A percentile compares a stretch with the other conserved stretches of the same genome.
These are phyloP conservation scores for Stachybotrys chartarum DNA, from an alignment of 2,329 filamentous ascomycete species.

Conservation along the genomic window DNA sequence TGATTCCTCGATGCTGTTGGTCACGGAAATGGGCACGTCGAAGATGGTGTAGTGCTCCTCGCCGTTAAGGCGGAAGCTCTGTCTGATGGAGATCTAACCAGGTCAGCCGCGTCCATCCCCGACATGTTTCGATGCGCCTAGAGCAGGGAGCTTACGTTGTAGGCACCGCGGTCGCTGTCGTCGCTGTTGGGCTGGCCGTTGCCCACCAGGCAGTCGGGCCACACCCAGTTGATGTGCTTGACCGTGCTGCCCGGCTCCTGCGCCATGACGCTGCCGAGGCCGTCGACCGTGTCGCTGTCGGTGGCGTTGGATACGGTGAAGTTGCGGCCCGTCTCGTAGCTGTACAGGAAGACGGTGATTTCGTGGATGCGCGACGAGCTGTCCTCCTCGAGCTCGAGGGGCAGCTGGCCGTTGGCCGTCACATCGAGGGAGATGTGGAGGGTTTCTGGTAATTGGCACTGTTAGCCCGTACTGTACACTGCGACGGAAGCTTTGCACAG, in stretches of 20 bases:
- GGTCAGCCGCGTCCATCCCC: neutral
- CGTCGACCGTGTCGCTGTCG: constrained; percentile 40
- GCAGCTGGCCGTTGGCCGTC: constrained; percentile 56
- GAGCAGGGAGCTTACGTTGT: constrained; percentile 45
- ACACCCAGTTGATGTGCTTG: constrained; percentile 66
- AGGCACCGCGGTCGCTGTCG: constrained; percentile 49
- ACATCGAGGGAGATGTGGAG: constrained; percentile 63
- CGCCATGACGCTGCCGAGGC: constrained; percentile 53
- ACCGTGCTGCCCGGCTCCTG: constrained; percentile 62
- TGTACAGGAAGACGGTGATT: constrained; percentile 61
- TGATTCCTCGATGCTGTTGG: constrained; percentile 50
- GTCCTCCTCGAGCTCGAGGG: constrained; percentile 47
- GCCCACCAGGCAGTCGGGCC: constrained; percentile 62
- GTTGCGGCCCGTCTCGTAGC: constrained; percentile 55
- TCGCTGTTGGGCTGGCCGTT: constrained; percentile 39
- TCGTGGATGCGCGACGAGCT: constrained; percentile 52
- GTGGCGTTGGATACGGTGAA: constrained; percentile 63
- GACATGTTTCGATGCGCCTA: no score
- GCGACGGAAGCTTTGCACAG: neutral
- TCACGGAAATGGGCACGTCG: constrained; percentile 61
- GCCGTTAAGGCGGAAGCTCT: constrained; percentile 60
- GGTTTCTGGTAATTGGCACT: constrained; percentile 26
- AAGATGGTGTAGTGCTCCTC: constrained; percentile 63
- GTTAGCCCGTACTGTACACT: neutral
- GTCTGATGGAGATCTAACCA: constrained; percentile 58